Evolutionary conservation across 2,329 filamentous ascomycete genomes (phyloP).

Genomic region (Fusarium pseudonygamai): DNA sequence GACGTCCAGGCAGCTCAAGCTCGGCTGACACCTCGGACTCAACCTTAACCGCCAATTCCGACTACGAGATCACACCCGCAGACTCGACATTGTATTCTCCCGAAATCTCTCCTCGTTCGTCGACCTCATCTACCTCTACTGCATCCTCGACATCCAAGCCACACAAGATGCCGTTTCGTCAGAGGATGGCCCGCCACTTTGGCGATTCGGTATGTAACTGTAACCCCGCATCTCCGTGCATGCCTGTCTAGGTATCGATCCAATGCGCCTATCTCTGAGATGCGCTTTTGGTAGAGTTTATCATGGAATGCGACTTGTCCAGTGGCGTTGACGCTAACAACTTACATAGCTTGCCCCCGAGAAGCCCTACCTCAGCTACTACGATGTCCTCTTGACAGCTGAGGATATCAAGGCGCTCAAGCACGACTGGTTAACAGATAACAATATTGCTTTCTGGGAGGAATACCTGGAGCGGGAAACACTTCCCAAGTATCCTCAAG

Average conservation of each 20-base stretch:
- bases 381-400: conserved; percentile 70
- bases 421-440: conserved; percentile 96
- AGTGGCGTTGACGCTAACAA: conserved; percentile 19
- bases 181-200: conserved; percentile 58
- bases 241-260: neutral
- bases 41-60: conserved; percentile 34
- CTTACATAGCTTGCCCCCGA: conserved; percentile 58
- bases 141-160: conserved; percentile 30
- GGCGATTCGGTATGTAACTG: conserved; percentile 57
- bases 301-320: conserved; percentile 9
- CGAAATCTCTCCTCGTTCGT: conserved; percentile 20
- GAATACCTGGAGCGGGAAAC: conserved; percentile 94
- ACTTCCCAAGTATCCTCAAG: conserved; percentile 80
- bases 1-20: conserved; percentile 37
- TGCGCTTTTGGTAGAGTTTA: conserved; percentile 4
- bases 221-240: conserved; percentile 29
- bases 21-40: conserved; percentile 35
- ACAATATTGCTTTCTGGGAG: conserved; percentile 98
- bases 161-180: conserved; percentile 51
- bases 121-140: conserved; percentile 16
- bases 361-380: conserved; percentile 54
- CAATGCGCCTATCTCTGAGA: conserved; percentile 18
- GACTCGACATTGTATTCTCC: conserved; percentile 15
- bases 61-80: conserved; percentile 32
- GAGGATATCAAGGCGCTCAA: conserved; percentile 90